Conservation (phyloP, 2,329 filamentous ascomycete species). For the Verticillium alfalfae region DNA sequence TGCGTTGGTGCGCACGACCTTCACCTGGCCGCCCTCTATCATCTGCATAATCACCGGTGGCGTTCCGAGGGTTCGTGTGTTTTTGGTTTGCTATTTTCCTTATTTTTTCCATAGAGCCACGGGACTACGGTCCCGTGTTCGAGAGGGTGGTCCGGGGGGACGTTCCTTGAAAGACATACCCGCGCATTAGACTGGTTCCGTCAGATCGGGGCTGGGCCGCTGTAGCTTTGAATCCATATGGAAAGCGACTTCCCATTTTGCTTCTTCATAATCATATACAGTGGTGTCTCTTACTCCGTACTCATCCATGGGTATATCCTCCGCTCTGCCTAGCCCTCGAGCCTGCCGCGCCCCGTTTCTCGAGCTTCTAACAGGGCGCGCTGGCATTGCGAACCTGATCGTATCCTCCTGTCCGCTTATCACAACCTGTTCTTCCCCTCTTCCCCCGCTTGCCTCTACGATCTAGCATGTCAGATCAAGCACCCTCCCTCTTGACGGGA, state of each 20-base stretch:
- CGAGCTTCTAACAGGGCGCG: too few relatives aligned
- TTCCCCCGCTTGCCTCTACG: too few relatives aligned
- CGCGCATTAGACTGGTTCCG: not conserved
- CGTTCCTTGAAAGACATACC: not conserved
- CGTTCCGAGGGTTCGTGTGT: constrained; percentile 4
- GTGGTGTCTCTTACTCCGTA: not conserved
- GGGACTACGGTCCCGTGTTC: not conserved
- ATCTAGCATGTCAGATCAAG: not conserved
- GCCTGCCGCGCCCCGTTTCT: too few relatives aligned
- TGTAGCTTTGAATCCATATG: not conserved
- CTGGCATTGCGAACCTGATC: too few relatives aligned
- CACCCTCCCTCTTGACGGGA: constrained; percentile 4
- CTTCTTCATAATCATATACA: not conserved
- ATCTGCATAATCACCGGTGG: constrained; percentile 5
- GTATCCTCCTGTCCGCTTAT: too few relatives aligned
- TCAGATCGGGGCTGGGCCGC: not conserved
- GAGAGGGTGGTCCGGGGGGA: not conserved
- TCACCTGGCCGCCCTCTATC: not conserved
- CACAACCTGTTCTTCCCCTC: too few relatives aligned
- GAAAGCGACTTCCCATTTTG: not conserved
- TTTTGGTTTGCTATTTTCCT: not conserved
- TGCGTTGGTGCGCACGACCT: too few relatives aligned
- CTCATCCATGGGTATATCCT: not conserved
- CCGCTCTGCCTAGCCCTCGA: not conserved
- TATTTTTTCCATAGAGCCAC: constrained; percentile 2